These are phyloP conservation scores for Camellia oleifera DNA, from an alignment of 179 eudicot species.

Conservation along the genomic window DNA sequence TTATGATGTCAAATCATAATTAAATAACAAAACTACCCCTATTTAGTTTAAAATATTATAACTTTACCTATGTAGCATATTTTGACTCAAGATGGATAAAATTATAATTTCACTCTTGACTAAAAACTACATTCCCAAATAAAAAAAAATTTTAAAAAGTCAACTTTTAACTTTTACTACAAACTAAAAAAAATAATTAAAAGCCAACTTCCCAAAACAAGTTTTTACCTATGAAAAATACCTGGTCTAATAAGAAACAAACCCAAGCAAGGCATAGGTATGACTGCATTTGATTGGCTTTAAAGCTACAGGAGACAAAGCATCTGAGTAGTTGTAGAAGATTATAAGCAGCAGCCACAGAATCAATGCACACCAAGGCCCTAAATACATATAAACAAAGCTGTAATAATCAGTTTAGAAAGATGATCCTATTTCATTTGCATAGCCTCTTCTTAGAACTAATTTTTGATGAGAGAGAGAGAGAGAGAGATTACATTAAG, in stretches of 20 bases:
- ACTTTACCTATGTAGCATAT: no score
- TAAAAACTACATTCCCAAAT: no score
- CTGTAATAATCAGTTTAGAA: background rate
- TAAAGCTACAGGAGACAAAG: background rate
- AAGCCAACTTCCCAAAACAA: no score
- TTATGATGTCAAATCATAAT: no score
- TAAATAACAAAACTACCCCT: no score
- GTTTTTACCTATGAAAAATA: constrained; percentile 3
- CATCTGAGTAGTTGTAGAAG: constrained; percentile 27
- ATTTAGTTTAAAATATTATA: no score
- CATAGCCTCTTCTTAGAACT: background rate
- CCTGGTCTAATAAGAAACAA: constrained; percentile 39
- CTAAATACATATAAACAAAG: constrained; percentile 1
- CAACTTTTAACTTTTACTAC: no score
- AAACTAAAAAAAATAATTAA: no score
- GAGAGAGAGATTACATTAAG: constrained; percentile 22
- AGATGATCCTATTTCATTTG: no score
- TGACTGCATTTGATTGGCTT: constrained; percentile 1
- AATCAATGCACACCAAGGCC: constrained; percentile 32
- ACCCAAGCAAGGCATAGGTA: constrained; percentile 26
- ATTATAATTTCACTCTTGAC: no score
- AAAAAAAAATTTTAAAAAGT: no score
- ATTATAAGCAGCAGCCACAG: constrained; percentile 37
- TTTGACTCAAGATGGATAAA: no score
- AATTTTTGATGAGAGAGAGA: constrained; percentile 1